Evolutionary conservation across 345 rosid genomes (phyloP), one percentile per base, ranked within the genome.

Genomic region (Lepidium sativum): DNA sequence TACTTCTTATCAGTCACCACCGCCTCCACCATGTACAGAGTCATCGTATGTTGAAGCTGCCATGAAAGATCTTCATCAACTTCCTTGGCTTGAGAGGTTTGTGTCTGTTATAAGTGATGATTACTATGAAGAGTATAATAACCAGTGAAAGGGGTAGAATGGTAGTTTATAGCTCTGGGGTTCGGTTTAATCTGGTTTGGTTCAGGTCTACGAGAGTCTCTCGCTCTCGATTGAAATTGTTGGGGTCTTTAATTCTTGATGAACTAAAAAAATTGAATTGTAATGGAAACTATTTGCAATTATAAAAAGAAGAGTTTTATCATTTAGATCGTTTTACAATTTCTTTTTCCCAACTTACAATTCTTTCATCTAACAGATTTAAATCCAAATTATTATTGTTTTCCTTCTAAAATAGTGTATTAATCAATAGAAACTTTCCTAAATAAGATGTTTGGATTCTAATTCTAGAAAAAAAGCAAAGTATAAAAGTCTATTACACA

Each of bases 51-150:
- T 80, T 41, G 97, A 94, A 75, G 87, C 89, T 13, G 89, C 89
- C 40, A 88, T 90, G 81, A 90, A 94, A 77, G 99, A 94, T 81
- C 87, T 94, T 63, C 96, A 80, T 71, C 97, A 87, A 69, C 92
- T 94, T 54, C 99, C 99, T 42, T 94, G 99, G 99, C 99, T 94
- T 5, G 97, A 90, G 82, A 88, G 97, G 68, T 94, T 94, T 51
- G 97, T 88, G 69, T 88, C 99, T 9, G 96, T 90, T 62, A 94
- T 94, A 60, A 94, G 97, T 48, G 99, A 94, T 77, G 85, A 80
- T 78, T 94, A 83, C 70, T 84, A 94, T 11, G 96, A 94, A 63
- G 96, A 90, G 57, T 86, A 75, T 57, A 68, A 77, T 59, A 58
- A 61, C 72, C 89, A 84, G 54, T 94, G 83, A 90, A 66, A 45